Percentiles rank a stretch among this genome's conserved stretches.
Conservation (phyloP, 495 filamentous ascomycete genomes). For the Tuber microsphaerosporum region DNA sequence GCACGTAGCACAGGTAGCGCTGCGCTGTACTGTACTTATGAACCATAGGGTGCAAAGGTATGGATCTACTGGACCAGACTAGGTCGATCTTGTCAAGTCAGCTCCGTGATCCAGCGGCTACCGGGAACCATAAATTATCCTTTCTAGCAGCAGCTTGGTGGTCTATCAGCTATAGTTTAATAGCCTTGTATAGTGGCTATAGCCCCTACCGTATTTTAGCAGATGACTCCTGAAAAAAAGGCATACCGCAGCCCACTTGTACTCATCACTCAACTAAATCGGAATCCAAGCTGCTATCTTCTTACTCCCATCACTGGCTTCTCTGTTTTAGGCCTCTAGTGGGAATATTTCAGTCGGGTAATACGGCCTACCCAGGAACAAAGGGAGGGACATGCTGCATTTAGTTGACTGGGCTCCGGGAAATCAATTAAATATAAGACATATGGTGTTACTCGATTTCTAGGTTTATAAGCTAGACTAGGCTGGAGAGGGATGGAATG, state of each 20-base stretch:
- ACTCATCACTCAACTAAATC: neutral
- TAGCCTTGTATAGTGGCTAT: neutral
- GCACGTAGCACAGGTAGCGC: too few relatives aligned
- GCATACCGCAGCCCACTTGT: neutral
- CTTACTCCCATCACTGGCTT: neutral
- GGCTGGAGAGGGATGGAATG: neutral
- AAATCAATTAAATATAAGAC: neutral
- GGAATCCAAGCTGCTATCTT: neutral
- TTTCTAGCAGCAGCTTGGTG: neutral
- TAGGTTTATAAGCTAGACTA: neutral
- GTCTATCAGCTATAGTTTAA: neutral
- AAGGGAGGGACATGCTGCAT: neutral
- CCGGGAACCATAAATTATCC: too few relatives aligned
- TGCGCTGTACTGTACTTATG: too few relatives aligned
- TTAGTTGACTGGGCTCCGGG: neutral
- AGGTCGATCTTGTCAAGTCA: too few relatives aligned
- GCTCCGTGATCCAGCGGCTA: too few relatives aligned
- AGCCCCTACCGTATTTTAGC: neutral
- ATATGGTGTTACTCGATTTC: neutral
- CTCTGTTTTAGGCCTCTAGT: neutral
- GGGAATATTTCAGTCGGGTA: neutral
- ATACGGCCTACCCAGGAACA: neutral
- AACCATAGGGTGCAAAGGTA: neutral
- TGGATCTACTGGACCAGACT: neutral
- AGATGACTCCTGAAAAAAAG: neutral